Evolutionary conservation across 2,329 filamentous ascomycete genomes (phyloP), one percentile per base, ranked within the genome.

Genomic region (Trichoderma simmonsii): DNA sequence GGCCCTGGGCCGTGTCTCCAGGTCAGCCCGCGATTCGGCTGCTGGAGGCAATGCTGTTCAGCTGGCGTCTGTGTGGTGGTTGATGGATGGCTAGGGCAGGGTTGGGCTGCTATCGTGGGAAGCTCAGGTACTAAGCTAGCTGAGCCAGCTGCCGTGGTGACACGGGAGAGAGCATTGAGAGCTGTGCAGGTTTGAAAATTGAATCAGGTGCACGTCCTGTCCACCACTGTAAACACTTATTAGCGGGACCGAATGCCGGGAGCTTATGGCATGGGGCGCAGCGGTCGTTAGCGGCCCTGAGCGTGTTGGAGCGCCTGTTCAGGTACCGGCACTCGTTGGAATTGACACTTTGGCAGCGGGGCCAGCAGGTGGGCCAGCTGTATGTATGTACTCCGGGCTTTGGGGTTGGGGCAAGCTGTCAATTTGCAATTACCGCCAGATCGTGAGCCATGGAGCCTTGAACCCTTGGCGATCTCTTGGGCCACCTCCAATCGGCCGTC

Each of bases 331-430:
- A 43, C 39, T 43, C 39, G 39, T 9, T 43, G 26, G 26, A 26
- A 26, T n/a, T 51, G 67, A 59, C 56, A 59, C 39, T 43, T 62
- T n/a, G 39, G 39, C 67, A 61, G 67, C 67, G 67, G 67, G 67
- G 67, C 67, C 21, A 61, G 56, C 66, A 15, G n/a, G 67, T 70
- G 67, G 67, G 67, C 67, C 67, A 67, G 64, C 64, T 67, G 67
- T 54, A 61, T 32, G 56, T 43, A 21, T 32, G 56, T 43, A 21
- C 43, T 32, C 48, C 28, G 51, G 48, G 12, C 63, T n/a, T 64
- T 51, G 61, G 36, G 28, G 61, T 51, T 51, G 61, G 36, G 28
- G 61, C 61, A 51, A 61, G 67, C 57, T 62, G 67, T 70, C 67
- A 61, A 24, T 43, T 43, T 70, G 67, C 56, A 43, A 70, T 54